These are phyloP conservation scores for Chlorella sp. DNA, from an alignment of 139 green algal species.

Conservation along the genomic window DNA sequence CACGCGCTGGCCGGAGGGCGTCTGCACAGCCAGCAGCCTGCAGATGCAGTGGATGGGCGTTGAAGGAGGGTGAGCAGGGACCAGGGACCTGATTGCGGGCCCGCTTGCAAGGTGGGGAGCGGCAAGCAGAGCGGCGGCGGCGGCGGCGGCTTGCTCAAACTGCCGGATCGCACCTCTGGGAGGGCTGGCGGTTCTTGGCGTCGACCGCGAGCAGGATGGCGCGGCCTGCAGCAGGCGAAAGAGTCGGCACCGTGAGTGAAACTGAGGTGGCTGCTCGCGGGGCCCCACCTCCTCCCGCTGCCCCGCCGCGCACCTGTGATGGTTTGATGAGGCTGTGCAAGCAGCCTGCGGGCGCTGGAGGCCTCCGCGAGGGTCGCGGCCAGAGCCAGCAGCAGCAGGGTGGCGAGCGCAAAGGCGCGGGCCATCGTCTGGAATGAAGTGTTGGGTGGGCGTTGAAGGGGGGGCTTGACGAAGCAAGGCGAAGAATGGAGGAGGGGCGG, in stretches of 20 bases:
- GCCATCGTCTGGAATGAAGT: too few species aligned
- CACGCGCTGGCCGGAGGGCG: not conserved
- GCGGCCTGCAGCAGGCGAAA: not conserved
- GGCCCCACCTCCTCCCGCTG: too few species aligned
- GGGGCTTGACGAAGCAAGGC: too few species aligned
- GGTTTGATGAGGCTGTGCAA: not conserved
- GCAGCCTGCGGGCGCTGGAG: not conserved
- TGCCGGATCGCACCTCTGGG: constrained; percentile 9
- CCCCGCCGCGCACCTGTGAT: not conserved
- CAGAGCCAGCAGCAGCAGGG: not conserved
- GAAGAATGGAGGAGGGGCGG: too few species aligned
- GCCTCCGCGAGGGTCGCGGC: not conserved
- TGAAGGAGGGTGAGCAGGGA: too few species aligned
- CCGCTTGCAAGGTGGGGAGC: too few species aligned
- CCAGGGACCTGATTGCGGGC: too few species aligned
- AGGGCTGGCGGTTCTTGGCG: not conserved
- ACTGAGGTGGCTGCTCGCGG: too few species aligned
- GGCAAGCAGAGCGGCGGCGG: too few species aligned
- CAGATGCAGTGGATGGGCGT: not conserved
- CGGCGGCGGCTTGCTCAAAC: too few species aligned
- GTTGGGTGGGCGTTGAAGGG: too few species aligned
- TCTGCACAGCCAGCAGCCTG: constrained; percentile 14
- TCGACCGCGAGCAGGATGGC: not conserved
- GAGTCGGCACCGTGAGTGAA: too few species aligned
- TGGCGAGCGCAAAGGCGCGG: not conserved